Percentiles rank a stretch among this genome's conserved stretches.
phyloP scores from a whole-genome alignment of 1,139 yeast genomes.

The Zygosaccharomyces sapae region DNA sequence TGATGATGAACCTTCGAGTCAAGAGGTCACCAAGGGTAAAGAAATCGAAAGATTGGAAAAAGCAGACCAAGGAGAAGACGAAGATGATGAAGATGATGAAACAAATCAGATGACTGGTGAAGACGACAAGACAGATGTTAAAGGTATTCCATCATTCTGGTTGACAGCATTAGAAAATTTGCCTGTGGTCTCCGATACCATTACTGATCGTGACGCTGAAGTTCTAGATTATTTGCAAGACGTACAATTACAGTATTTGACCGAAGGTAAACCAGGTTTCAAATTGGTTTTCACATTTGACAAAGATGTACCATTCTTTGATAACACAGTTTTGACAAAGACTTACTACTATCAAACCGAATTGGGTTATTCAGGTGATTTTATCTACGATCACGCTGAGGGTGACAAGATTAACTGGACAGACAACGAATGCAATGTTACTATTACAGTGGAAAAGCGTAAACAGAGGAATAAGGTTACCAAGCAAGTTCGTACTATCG shows the following conservation, averaged over 20 bases:
- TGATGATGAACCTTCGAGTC: constrained; percentile 66
- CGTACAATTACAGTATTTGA: constrained; percentile 75
- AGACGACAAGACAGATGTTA: constrained; percentile 45
- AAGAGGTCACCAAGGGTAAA: constrained; percentile 75
- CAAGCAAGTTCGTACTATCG: constrained; percentile 93
- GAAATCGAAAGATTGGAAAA: constrained; percentile 48
- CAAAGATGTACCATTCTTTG: constrained; percentile 67
- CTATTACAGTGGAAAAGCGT: constrained; percentile 85
- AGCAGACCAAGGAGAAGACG: constrained; percentile 46
- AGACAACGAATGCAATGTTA: constrained; percentile 74
- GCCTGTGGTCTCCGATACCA: constrained; percentile 74
- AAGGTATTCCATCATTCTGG: constrained; percentile 95
- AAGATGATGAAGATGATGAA: constrained; percentile 44
- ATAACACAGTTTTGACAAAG: constrained; percentile 68
- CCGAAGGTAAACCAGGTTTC: constrained; percentile 74
- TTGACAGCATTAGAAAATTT: constrained; percentile 89
- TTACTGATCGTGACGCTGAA: constrained; percentile 87
- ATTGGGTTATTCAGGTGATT: constrained; percentile 92
- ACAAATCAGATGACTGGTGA: constrained; percentile 45
- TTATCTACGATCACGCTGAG: constrained; percentile 94
- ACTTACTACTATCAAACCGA: constrained; percentile 93
- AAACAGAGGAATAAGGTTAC: constrained; percentile 98
- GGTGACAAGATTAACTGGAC: constrained; percentile 86
- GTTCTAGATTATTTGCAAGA: constrained; percentile 67
- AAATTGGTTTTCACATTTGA: constrained; percentile 75